phyloP scores from a whole-genome alignment of 352 stramenopile species.

The Phytophthora agathidicida region DNA sequence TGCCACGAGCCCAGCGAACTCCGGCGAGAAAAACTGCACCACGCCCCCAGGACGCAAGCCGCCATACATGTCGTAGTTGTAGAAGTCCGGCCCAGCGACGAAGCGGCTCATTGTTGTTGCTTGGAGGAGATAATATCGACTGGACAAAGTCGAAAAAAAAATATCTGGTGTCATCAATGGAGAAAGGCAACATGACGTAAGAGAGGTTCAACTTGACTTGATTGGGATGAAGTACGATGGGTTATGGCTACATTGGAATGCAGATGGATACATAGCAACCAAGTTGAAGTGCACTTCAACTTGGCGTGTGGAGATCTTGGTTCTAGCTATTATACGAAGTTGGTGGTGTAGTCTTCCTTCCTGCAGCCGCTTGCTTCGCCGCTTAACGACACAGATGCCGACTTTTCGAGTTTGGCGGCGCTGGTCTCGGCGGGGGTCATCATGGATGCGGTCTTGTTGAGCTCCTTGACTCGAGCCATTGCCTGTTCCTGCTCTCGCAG shows the following conservation, averaged over 20 bases:
- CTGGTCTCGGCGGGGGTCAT: conserved; percentile 13
- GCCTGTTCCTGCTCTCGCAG: conserved; percentile 1
- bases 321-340: conserved; percentile 34
- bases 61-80: conserved; percentile 71
- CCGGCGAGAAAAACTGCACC: conserved; percentile 43
- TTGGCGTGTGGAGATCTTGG: neutral
- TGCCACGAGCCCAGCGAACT: conserved; percentile 46
- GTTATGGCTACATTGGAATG: conserved; percentile 8
- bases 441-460: conserved; percentile 25
- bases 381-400: conserved; percentile 1
- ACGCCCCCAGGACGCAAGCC: conserved; percentile 43
- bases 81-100: conserved; percentile 54
- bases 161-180: conserved; percentile 18
- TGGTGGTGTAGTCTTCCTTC: conserved; percentile 36
- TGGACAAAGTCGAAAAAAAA: no score
- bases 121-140: conserved; percentile 2
- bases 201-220: conserved; percentile 19
- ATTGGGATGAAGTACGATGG: neutral
- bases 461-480: conserved; percentile 10
- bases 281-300: conserved; percentile 5
- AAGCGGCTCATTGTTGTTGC: conserved; percentile 23
- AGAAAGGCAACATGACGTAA: conserved; percentile 30
- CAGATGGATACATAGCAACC: no score
- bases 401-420: conserved; percentile 5
- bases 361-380: conserved; percentile 23